Conservation (phyloP, 495 filamentous ascomycete species). For the Clavariopsis aquatica region DNA sequence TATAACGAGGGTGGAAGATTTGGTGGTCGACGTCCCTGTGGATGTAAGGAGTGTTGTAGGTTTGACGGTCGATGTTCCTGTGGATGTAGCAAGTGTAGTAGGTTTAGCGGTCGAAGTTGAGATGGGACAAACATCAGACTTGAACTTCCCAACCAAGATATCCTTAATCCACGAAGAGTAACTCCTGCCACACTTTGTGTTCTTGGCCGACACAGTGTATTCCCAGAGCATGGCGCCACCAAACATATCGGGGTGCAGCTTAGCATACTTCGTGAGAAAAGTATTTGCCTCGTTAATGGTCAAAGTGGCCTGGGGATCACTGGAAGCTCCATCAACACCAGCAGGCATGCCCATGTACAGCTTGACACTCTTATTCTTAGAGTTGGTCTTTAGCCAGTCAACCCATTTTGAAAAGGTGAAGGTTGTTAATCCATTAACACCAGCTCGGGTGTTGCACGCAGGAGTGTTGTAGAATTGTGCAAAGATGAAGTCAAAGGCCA, state of each 20-base stretch:
- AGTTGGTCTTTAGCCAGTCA: conserved; percentile 30
- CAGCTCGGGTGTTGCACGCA: conserved; percentile 56
- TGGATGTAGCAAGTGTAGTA: too few relatives aligned
- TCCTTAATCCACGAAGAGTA: conserved; percentile 51
- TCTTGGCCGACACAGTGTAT: conserved; percentile 56
- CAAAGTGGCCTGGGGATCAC: conserved; percentile 49
- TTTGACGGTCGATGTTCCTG: too few relatives aligned
- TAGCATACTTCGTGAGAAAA: conserved; percentile 56
- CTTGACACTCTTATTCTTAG: conserved; percentile 45
- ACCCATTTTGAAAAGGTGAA: conserved; percentile 51
- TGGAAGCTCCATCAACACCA: conserved; percentile 41
- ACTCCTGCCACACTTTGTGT: conserved; percentile 48
- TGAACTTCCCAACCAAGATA: conserved; percentile 40
- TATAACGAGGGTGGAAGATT: too few relatives aligned
- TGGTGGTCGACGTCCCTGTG: conserved; percentile 2
- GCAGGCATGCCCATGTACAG: conserved; percentile 49
- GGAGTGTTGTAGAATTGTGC: conserved; percentile 51
- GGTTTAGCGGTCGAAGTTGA: background rate
- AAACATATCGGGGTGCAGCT: conserved; percentile 54
- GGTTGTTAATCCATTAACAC: conserved; percentile 40
- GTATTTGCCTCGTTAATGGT: conserved; percentile 51
- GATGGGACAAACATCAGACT: background rate
- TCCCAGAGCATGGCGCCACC: conserved; percentile 77
- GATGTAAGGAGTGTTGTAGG: background rate
- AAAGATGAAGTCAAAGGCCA: conserved; percentile 46